Percentiles rank a stretch among this genome's conserved stretches.
Evolutionary conservation across 805 yeast genomes (phyloP).

Genomic region (Pichia nakasei): DNA sequence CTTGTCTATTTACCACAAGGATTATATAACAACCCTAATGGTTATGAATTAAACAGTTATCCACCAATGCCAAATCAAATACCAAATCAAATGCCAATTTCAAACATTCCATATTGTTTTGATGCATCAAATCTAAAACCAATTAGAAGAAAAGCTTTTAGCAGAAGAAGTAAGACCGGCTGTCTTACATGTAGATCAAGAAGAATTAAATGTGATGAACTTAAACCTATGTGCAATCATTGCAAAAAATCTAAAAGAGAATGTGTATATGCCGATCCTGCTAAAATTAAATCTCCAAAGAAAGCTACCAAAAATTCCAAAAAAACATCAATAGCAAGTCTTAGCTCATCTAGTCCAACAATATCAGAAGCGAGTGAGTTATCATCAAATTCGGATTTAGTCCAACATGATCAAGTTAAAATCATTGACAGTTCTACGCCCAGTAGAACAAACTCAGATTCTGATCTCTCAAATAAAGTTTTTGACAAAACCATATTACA

Average conservation of each 20-base stretch:
- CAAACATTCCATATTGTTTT: too few species aligned
- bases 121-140: not conserved
- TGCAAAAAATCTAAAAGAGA: conserved; percentile 57
- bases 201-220: conserved; percentile 68
- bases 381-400: too few species aligned
- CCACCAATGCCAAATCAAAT: too few species aligned
- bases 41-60: not conserved
- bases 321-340: not conserved
- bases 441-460: too few species aligned
- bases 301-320: not conserved
- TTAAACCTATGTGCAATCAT: conserved; percentile 59
- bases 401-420: too few species aligned
- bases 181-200: conserved; percentile 66
- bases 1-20: too few species aligned
- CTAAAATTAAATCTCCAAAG: not conserved
- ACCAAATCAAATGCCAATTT: too few species aligned
- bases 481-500: too few species aligned
- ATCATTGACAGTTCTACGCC: too few species aligned
- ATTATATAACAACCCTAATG: too few species aligned
- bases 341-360: not conserved
- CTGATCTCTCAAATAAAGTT: too few species aligned
- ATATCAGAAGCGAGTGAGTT: too few species aligned
- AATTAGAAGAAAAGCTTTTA: conserved; percentile 31
- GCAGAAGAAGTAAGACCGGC: conserved; percentile 64
- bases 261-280: conserved; percentile 34